Base-by-base conservation (phyloP, 2,329 filamentous ascomycete species). In the Fusarium neocosmosporiellum region DNA sequence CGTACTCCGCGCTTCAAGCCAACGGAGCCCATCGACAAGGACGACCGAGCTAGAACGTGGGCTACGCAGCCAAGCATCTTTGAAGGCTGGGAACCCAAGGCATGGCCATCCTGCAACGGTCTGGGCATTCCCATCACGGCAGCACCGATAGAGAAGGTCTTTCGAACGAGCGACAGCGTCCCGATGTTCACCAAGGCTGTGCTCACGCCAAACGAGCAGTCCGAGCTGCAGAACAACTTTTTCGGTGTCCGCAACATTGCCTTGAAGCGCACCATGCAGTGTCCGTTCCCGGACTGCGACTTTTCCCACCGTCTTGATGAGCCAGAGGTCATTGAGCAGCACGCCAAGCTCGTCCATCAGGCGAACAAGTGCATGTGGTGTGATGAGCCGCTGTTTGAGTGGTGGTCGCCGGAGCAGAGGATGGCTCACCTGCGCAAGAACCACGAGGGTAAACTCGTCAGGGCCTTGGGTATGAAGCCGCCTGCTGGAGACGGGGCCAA, bases 171-270 rank as follows among this genome's bases (percentile, higher is more conserved):
- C 1, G 71, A 73, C 20, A 78, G 76, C 33, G 72, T 84, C 29
- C 84, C 85, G 2, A 79, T 80, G 53, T 73, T 84, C 18, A 80
- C 79, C 18, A 79, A 81, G 27, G 81, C 77, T 1, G 76, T 85
- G 18, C 73, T 85, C 62, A 87, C 85, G 0, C 80, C 81, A 0
- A 82, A 79, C 0, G 84, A 87, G 68, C 78, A 83, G 58, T 79
- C 76, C 3, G 72, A 78, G 6, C 75, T 86, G 1, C 82, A 85
- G 36, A 7, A 2, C 0, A 7, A 29, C 10, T 31, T 66, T 20
- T 65, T 58, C 46, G 8, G 58, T 0, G 16, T 65, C 7, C 72
- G 75, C 1, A 69, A 73, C 29, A 33, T 71, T 7, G 20, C 62
- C 11, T n/a, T 75, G 58, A 74, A 73, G 1, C 80, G 85, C 11